These are phyloP conservation scores for Leishmania mexicana DNA, from an alignment of 208 protist species.

Conservation along the genomic window DNA sequence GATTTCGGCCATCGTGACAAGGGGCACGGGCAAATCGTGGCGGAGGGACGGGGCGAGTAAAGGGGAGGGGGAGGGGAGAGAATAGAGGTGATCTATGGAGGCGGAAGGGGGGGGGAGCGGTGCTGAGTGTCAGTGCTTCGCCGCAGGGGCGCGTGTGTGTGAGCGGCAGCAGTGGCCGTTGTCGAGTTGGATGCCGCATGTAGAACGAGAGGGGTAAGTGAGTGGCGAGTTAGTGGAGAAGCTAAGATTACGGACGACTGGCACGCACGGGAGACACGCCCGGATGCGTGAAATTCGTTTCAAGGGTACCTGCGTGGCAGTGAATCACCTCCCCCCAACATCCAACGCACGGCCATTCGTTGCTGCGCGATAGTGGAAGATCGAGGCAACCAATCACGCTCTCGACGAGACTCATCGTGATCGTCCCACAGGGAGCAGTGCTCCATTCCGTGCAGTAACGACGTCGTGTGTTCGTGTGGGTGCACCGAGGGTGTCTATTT, in stretches of 20 bases:
- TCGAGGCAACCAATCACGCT: background rate
- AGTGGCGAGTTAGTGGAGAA: background rate
- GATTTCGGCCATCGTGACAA: slow-evolving; percentile 40
- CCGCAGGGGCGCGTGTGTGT: background rate
- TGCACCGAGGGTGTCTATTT: background rate
- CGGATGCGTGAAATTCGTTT: background rate
- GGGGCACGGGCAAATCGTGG: background rate
- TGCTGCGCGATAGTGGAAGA: background rate
- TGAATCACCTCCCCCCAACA: background rate
- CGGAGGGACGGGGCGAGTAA: background rate
- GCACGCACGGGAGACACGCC: background rate
- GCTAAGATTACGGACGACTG: background rate
- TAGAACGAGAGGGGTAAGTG: background rate
- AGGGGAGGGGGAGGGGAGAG: background rate
- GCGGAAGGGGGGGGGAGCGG: background rate
- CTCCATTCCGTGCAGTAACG: background rate
- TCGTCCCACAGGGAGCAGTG: background rate
- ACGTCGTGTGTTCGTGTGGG: background rate
- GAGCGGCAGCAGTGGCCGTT: background rate
- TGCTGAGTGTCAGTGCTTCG: background rate
- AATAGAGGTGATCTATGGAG: background rate
- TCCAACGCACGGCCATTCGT: background rate
- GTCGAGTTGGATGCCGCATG: background rate
- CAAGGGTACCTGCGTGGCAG: background rate
- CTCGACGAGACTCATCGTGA: background rate